Conservation (phyloP, 164 flowering plant genomes). For the Vitis amurensis region DNA sequence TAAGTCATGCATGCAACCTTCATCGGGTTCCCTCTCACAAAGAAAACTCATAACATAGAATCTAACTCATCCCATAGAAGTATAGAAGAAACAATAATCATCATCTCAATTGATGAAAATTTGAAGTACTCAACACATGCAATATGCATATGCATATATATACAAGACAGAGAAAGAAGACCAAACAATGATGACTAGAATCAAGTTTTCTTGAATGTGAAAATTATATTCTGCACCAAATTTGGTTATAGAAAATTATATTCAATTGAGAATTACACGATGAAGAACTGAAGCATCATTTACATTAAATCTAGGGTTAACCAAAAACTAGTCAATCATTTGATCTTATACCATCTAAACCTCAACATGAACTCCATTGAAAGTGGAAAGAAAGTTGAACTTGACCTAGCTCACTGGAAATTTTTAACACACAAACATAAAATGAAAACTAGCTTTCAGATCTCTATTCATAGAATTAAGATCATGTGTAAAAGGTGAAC, state of each 20-base stretch:
- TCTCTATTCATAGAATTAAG: not conserved
- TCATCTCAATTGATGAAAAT: too few relatives aligned
- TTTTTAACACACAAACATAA: not conserved
- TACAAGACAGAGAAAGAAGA: not conserved
- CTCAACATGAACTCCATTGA: too few relatives aligned
- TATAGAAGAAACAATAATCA: too few relatives aligned
- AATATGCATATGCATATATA: too few relatives aligned
- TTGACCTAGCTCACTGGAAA: not conserved
- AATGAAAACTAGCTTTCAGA: not conserved
- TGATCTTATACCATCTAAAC: too few relatives aligned
- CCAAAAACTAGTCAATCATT: too few relatives aligned
- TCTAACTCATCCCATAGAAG: too few relatives aligned
- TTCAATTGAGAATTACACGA: not conserved
- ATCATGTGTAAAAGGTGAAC: not conserved
- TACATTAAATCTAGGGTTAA: not conserved
- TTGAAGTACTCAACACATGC: too few relatives aligned
- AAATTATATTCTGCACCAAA: not conserved
- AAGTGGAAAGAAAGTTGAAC: too few relatives aligned
- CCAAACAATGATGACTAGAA: not conserved
- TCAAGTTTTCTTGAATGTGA: not conserved
- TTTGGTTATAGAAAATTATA: not conserved
- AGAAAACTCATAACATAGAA: too few relatives aligned
- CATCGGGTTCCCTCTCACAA: not conserved
- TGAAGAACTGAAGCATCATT: not conserved
- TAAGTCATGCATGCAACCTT: not conserved